phyloP scores from a whole-genome alignment of 169 alveolate species.

The Plasmodium vivax region DNA sequence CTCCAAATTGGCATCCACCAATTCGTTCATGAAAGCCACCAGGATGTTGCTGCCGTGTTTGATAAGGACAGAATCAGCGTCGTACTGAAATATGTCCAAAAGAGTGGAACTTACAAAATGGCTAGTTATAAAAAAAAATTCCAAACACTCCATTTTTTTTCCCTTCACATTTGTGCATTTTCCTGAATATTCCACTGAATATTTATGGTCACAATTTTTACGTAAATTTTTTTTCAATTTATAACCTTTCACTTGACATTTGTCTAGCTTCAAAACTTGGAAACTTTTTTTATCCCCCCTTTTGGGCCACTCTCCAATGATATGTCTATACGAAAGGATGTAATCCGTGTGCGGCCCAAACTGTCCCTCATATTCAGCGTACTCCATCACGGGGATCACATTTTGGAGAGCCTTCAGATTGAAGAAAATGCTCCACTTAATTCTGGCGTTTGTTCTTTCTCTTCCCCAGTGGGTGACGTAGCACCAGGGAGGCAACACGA shows the following conservation, averaged over 20 bases:
- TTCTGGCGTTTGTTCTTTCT: background rate
- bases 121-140: constrained; percentile 18
- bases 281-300: background rate
- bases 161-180: constrained; percentile 41
- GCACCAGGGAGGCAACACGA: constrained; percentile 81
- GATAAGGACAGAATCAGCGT: constrained; percentile 13
- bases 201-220: constrained; percentile 46
- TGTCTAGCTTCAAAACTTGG: background rate
- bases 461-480: constrained; percentile 70
- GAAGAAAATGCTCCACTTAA: constrained; percentile 35
- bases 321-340: constrained; percentile 16
- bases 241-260: constrained; percentile 9
- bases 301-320: background rate
- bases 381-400: constrained; percentile 72
- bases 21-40: constrained; percentile 65
- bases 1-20: constrained; percentile 36
- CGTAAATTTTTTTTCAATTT: background rate
- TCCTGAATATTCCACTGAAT: constrained; percentile 65
- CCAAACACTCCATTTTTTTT: constrained; percentile 25
- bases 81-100: constrained; percentile 3
- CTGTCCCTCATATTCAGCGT: constrained; percentile 8
- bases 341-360: constrained; percentile 14
- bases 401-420: constrained; percentile 19
- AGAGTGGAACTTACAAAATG: constrained; percentile 10
- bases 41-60: constrained; percentile 45